Base-by-base conservation (phyloP, 2,329 filamentous ascomycete species). In the Diaporthe destruens region DNA sequence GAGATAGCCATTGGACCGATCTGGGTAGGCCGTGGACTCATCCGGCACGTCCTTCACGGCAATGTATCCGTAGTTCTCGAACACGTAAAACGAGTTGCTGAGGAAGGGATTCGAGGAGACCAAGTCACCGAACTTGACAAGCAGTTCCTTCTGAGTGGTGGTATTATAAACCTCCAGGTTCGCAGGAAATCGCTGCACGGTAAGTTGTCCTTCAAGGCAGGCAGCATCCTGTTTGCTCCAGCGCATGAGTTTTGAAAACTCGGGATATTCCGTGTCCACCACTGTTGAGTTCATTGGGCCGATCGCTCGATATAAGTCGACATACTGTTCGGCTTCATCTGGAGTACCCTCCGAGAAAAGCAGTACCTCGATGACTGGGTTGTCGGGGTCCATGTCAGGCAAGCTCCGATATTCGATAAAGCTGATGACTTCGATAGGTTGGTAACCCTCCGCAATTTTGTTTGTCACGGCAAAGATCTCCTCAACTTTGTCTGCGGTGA, bases 1-100 rank as follows among this genome's bases (percentile, higher is more conserved):
- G 9, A 88, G 75, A 66, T 74, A 6, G 78, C 77, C 47, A 53
- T 66, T 66, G 47, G 51, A 66, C 4, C 47, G 61, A 36, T 66
- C 61, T 12, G 61, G 61, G 8, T 53, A 66, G 12, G 61, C 61
- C 12, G 61, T 66, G 0, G 44, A 25, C 20, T 66, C 47, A 20
- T 66, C 47, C 8, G 47, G 32, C 23, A 66, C 29, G 1, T n/a
- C 14, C 16, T 53, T 66, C 12, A 66, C 61, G 16, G 61, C 61
- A 25, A 23, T 53, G 32, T 36, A 53, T 14, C 61, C 61, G 9
- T 66, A 66, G 1, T 78, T 69, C 1, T 79, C 78, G 72, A 80
- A 85, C 8, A 80, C 55, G 1, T 81, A 78, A 65, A 80, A 85
- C 5, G 80, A 80, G 49, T 76, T 76, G 47, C n/a, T 29, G 32